Percentiles rank a stretch among this genome's conserved stretches.
phyloP scores from a whole-genome alignment of 2,329 filamentous ascomycete genomes.

The Cladophialophora chaetospira region DNA sequence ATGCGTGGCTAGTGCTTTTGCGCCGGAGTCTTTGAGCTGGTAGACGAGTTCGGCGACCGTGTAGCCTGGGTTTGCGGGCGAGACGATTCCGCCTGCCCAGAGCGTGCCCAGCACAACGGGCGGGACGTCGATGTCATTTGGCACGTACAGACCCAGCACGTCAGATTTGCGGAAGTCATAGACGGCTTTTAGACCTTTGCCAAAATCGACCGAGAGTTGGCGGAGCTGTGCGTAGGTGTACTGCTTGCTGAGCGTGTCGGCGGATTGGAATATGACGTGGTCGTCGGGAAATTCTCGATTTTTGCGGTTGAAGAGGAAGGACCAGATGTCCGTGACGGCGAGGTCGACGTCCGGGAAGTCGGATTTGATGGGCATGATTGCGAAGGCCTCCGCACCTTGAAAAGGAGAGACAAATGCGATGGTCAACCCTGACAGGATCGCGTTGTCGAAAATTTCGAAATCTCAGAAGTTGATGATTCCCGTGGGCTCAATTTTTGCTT shows the following conservation, averaged over 20 bases:
- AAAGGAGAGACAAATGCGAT: no score
- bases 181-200: slow-evolving; percentile 70
- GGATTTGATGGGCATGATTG: slow-evolving; percentile 71
- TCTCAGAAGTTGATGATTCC: no score
- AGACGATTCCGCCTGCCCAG: slow-evolving; percentile 80
- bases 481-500: no score
- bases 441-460: no score
- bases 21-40: slow-evolving; percentile 76
- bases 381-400: not conserved
- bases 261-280: slow-evolving; percentile 79
- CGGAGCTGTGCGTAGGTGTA: slow-evolving; percentile 74
- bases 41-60: slow-evolving; percentile 80
- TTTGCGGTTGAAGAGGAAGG: slow-evolving; percentile 71
- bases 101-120: slow-evolving; percentile 74
- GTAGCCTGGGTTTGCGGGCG: slow-evolving; percentile 87
- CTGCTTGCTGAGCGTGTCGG: slow-evolving; percentile 61
- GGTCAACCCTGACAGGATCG: no score
- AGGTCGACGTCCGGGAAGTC: slow-evolving; percentile 66
- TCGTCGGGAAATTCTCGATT: slow-evolving; percentile 68
- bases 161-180: slow-evolving; percentile 83
- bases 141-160: slow-evolving; percentile 78
- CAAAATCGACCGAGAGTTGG: slow-evolving; percentile 70
- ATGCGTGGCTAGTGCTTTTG: slow-evolving; percentile 76
- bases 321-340: slow-evolving; percentile 75
- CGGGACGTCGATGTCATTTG: slow-evolving; percentile 83